phyloP scores from a whole-genome alignment of 2,329 filamentous ascomycete genomes.

The Dothideomycetidae sp. region DNA sequence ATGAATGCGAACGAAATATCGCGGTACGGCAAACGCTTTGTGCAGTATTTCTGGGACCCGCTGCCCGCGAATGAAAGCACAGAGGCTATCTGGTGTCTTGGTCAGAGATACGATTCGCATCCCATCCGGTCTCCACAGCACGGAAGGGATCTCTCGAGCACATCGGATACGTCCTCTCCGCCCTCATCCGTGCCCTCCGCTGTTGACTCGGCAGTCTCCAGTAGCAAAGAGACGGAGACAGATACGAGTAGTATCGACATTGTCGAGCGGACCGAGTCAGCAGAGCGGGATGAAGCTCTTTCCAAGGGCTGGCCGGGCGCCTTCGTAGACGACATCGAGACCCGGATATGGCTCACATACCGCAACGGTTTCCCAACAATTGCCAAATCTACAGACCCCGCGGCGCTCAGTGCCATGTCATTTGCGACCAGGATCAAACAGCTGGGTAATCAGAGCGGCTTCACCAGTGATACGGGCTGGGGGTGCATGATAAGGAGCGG shows the following conservation, averaged over 20 bases:
- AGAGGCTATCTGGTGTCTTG: conserved; percentile 73
- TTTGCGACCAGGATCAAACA: conserved; percentile 74
- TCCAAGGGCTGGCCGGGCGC: conserved; percentile 60
- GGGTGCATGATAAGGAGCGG: conserved; percentile 98
- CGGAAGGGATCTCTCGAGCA: conserved; percentile 13
- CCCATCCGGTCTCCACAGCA: conserved; percentile 14
- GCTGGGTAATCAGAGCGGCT: conserved; percentile 63
- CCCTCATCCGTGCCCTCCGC: conserved; percentile 17
- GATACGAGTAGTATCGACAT: conserved; percentile 11
- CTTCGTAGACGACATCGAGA: conserved; percentile 88
- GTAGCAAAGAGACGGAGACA: conserved; percentile 11
- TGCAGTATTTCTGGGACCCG: conserved; percentile 87
- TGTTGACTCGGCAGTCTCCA: conserved; percentile 20
- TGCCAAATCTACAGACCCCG: conserved; percentile 60
- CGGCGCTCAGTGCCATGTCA: conserved; percentile 57
- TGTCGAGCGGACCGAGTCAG: conserved; percentile 6
- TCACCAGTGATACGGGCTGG: conserved; percentile 91
- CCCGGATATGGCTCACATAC: conserved; percentile 92
- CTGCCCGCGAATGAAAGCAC: conserved; percentile 68
- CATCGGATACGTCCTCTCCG: conserved; percentile 20
- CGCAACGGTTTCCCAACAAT: conserved; percentile 76
- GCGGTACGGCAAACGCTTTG: conserved; percentile 60
- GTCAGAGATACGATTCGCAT: conserved; percentile 36
- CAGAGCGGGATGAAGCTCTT: conserved; percentile 21
- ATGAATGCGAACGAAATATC: conserved; percentile 62